Base-by-base conservation (phyloP, 2,329 filamentous ascomycete species). In the Aspergillus uvarum region DNA sequence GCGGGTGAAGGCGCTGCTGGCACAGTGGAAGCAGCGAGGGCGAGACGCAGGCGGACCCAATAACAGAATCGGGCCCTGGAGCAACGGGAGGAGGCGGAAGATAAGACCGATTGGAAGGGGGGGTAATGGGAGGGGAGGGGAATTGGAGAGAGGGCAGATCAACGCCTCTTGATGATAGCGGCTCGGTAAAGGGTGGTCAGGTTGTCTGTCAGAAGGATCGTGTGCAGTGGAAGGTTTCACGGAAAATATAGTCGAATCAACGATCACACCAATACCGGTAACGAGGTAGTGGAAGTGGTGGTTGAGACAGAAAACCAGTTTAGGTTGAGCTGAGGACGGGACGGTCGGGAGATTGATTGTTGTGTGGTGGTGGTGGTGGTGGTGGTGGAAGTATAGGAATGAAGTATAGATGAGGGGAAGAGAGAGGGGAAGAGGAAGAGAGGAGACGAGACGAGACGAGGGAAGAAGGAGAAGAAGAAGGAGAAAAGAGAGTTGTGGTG, bases 401-500 rank as follows among this genome's bases (percentile, higher is more conserved):
- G 12, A 51, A 22, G 31, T 52, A 54, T 53, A 53, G 38, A 49
- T 24, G 53, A 50, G 31, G 56, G 22, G 51, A 48, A 48, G 21
- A 26, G 48, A 16, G 14, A 47, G 38, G 24, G 42, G 48, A 35
- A 35, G 51, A 48, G 29, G 22, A 48, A 47, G 52, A 57, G 24
- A 60, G 62, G 64, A 59, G 60, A 63, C 53, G 51, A 62, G 61
- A 54, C 22, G 63, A 56, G 49, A 44, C 42, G n/a, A n/a, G n/a
- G n/a, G n/a, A 59, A 49, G 47, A 54, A 22, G 50, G 59, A 51
- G 60, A 50, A 50, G 42, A 16, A 59, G 59, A n/a, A 63, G 64
- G 38, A 58, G 56, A 50, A 52, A 52, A 58, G 58, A 52, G 50
- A 51, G 59, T 26, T 54, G 54, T 48, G 57, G 51, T 56, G 63